These are phyloP conservation scores for Verbascum thapsus DNA, from an alignment of 257 asterid species.

Conservation along the genomic window DNA sequence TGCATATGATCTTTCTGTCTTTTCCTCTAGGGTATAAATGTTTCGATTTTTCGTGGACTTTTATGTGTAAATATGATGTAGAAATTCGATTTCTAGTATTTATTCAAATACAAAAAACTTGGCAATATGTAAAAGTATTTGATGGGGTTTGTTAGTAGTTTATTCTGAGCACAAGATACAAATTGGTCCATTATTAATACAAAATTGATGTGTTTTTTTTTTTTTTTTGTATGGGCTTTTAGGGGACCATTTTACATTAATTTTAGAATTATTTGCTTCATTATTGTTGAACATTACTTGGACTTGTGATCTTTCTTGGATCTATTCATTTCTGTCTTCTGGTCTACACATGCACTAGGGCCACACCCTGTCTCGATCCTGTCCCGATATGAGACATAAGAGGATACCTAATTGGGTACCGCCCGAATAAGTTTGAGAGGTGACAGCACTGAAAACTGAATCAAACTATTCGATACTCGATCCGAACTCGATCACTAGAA, in stretches of 20 bases:
- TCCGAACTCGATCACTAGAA: too few relatives aligned
- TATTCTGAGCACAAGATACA: slow-evolving; percentile 34
- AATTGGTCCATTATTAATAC: slow-evolving; percentile 30
- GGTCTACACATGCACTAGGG: not conserved
- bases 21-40: not conserved
- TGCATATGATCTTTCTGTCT: slow-evolving; percentile 23
- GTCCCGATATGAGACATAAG: too few relatives aligned
- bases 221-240: slow-evolving; percentile 28
- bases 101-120: slow-evolving; percentile 29
- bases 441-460: too few relatives aligned
- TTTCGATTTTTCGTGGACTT: too few relatives aligned
- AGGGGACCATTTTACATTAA: slow-evolving; percentile 42
- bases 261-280: slow-evolving; percentile 28
- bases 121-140: slow-evolving; percentile 31
- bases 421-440: too few relatives aligned
- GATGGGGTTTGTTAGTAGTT: slow-evolving; percentile 29
- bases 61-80: too few relatives aligned
- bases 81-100: not conserved
- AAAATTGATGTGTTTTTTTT: too few relatives aligned
- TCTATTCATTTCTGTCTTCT: slow-evolving; percentile 3
- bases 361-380: slow-evolving; percentile 2
- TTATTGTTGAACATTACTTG: slow-evolving; percentile 30
- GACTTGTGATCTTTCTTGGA: slow-evolving; percentile 18
- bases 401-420: too few relatives aligned
- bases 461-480: too few relatives aligned